A percentile compares a stretch with the other conserved stretches of the same genome.
These are phyloP conservation scores for Coemansia sp. DNA, from an alignment of 192 early-diverging fungal species.

Conservation along the genomic window DNA sequence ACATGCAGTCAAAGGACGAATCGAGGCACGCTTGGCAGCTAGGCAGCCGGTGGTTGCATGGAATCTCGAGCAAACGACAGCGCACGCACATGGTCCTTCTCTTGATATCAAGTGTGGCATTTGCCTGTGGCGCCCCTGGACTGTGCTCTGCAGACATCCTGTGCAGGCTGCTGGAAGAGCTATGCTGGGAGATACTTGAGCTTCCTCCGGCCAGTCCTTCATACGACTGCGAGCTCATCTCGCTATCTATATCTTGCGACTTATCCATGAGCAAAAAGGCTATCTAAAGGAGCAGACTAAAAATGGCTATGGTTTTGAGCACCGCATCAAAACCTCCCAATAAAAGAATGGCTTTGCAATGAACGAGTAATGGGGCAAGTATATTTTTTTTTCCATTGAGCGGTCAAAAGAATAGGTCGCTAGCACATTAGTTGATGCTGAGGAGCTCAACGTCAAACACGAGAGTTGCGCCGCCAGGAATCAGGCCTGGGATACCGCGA, in stretches of 20 bases:
- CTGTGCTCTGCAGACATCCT: not conserved
- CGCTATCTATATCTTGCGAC: not conserved
- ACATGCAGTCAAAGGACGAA: constrained; percentile 17
- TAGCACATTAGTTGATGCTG: constrained; percentile 55
- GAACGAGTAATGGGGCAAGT: not conserved
- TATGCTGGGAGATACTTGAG: not conserved
- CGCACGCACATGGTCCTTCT: constrained; percentile 17
- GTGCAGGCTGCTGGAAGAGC: not conserved
- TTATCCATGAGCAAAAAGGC: not conserved
- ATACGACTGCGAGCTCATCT: constrained; percentile 6
- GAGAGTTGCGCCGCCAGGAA: constrained; percentile 76
- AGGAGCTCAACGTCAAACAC: constrained; percentile 84
- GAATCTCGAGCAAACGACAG: constrained; percentile 22
- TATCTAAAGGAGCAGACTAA: not conserved
- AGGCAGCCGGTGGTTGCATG: constrained; percentile 6
- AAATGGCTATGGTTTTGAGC: not conserved
- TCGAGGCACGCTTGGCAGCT: constrained; percentile 15
- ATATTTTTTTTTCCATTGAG: not conserved
- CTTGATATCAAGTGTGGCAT: not conserved
- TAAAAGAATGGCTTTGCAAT: not conserved
- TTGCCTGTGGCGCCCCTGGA: not conserved
- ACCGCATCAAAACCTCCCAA: not conserved
- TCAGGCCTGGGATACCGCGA: constrained; percentile 69
- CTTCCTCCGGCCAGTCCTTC: not conserved
- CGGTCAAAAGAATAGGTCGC: not conserved